Percentiles rank a stretch among this genome's conserved stretches.
These are phyloP conservation scores for Aspergillus oerlinghausenensis DNA, from an alignment of 2,329 filamentous ascomycete genomes.

Conservation along the genomic window DNA sequence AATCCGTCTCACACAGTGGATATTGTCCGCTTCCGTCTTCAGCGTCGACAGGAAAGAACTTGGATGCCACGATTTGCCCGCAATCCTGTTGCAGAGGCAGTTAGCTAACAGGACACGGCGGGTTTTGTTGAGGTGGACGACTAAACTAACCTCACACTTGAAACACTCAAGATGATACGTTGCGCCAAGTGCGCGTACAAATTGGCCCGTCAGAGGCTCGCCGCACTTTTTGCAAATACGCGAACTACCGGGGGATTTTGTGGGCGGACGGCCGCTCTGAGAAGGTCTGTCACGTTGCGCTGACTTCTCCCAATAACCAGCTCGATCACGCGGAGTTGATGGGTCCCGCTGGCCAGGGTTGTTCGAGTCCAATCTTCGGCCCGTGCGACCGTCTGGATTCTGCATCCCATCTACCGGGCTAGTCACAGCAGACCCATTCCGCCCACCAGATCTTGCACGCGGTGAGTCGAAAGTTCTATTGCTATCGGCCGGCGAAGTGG, in stretches of 20 bases:
- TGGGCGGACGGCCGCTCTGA: constrained; percentile 31
- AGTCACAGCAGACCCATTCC: constrained; percentile 16
- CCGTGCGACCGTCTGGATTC: constrained; percentile 26
- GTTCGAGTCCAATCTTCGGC: constrained; percentile 28
- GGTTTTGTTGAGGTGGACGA: background rate
- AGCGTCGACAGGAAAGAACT: constrained; percentile 96
- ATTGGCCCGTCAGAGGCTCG: constrained; percentile 85
- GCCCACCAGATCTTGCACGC: constrained; percentile 25
- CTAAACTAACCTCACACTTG: constrained; percentile 75
- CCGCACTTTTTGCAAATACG: constrained; percentile 80
- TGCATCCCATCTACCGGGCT: constrained; percentile 22
- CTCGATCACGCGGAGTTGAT: constrained; percentile 24
- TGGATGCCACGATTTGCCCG: constrained; percentile 92
- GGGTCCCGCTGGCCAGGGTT: constrained; percentile 18
- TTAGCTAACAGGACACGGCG: constrained; percentile 15
- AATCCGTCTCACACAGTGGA: constrained; percentile 95
- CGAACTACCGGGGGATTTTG: constrained; percentile 34
- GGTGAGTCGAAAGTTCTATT: constrained; percentile 33
- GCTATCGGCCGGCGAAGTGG: constrained; percentile 37
- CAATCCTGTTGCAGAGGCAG: constrained; percentile 65
- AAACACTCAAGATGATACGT: constrained; percentile 98
- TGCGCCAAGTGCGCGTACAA: constrained; percentile 86
- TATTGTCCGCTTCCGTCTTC: constrained; percentile 80
- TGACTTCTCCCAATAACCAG: constrained; percentile 29
- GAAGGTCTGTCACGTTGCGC: constrained; percentile 33